Conservation (phyloP, 495 filamentous ascomycete genomes). For the Amphirosellinia nigrospora region DNA sequence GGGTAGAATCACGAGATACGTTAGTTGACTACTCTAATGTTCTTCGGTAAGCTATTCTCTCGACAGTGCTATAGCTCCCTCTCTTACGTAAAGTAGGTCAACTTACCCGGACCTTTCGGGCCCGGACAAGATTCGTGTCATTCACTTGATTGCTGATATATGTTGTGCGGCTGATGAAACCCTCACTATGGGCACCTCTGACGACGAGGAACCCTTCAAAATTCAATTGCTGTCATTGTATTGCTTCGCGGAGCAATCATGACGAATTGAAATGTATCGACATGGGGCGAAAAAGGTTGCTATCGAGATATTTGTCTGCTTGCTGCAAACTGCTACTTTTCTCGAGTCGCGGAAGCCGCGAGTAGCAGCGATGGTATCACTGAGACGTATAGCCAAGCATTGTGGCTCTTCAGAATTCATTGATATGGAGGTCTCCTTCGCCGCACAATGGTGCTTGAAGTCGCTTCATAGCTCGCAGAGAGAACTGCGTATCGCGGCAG, state of each 20-base stretch:
- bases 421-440: constrained; percentile 66
- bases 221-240: constrained; percentile 32
- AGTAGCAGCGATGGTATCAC: constrained; percentile 72
- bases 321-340: constrained; percentile 64
- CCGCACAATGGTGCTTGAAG: constrained; percentile 81
- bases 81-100: constrained; percentile 34
- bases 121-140: constrained; percentile 38
- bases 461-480: constrained; percentile 81
- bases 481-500: constrained; percentile 84
- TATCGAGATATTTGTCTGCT: constrained; percentile 58
- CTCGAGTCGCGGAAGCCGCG: constrained; percentile 66
- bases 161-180: constrained; percentile 47
- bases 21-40: constrained; percentile 29
- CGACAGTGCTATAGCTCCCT: background rate
- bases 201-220: constrained; percentile 6
- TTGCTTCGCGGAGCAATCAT: background rate
- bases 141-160: constrained; percentile 44
- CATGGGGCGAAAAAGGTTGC: constrained; percentile 34
- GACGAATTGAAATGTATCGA: constrained; percentile 13
- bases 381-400: constrained; percentile 73
- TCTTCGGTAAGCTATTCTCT: constrained; percentile 38
- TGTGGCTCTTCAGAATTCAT: constrained; percentile 60
- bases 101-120: constrained; percentile 37
- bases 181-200: constrained; percentile 25
- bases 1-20: constrained; percentile 23